Evolutionary conservation across 163 green algal species (phyloP).

Genomic region (Scenedesmus sp.): DNA sequence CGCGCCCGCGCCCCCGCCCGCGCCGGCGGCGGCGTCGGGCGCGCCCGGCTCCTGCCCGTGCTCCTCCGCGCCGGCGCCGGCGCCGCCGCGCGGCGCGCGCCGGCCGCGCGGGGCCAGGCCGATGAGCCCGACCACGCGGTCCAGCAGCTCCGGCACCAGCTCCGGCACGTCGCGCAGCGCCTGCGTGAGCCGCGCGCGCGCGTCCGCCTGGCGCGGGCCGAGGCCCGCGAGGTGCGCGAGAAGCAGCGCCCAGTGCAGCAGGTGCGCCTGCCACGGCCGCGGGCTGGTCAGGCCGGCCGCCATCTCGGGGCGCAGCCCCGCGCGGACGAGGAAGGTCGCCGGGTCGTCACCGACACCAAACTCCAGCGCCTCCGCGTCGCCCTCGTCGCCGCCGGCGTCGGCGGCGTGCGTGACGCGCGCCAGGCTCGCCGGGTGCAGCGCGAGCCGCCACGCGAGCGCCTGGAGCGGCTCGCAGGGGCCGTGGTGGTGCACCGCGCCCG

Average conservation of each 20-base stretch:
- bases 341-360: constrained; percentile 50
- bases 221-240: constrained; percentile 61
- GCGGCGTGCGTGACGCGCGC: constrained; percentile 40
- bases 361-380: constrained; percentile 49
- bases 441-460: constrained; percentile 53
- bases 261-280: constrained; percentile 54
- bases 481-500: background rate
- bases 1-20: constrained; percentile 18
- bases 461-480: constrained; percentile 42
- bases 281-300: constrained; percentile 41
- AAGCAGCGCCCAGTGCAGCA: constrained; percentile 76
- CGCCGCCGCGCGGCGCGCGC: too few species aligned
- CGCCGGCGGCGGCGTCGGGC: background rate
- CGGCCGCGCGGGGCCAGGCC: constrained; percentile 47
- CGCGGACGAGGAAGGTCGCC: constrained; percentile 44
- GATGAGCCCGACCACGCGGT: constrained; percentile 61
- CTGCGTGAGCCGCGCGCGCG: constrained; percentile 51
- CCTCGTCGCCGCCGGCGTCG: constrained; percentile 31
- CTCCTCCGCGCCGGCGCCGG: constrained; percentile 8
- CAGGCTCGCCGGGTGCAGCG: constrained; percentile 57
- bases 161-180: constrained; percentile 58
- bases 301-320: constrained; percentile 63
- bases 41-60: background rate
- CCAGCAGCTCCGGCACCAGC: constrained; percentile 64
- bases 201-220: constrained; percentile 11